A percentile compares a stretch with the other conserved stretches of the same genome.
These are phyloP conservation scores for Thamnidium elegans DNA, from an alignment of 192 early-diverging fungal species.

Conservation along the genomic window DNA sequence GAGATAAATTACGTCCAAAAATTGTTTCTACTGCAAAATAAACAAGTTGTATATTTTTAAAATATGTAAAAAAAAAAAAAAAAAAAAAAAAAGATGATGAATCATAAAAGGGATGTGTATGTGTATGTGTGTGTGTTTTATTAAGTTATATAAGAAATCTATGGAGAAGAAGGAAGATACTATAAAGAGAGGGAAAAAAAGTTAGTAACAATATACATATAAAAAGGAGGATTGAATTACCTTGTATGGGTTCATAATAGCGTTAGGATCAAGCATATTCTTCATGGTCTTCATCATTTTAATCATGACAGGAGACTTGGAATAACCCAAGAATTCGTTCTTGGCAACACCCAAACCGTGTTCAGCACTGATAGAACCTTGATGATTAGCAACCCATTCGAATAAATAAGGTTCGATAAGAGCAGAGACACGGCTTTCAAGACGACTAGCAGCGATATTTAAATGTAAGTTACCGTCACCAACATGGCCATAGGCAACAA, in stretches of 20 bases:
- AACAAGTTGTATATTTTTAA: too few relatives aligned
- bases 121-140: too few relatives aligned
- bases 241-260: conserved; percentile 91
- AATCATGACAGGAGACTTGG: conserved; percentile 82
- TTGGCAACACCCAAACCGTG: conserved; percentile 73
- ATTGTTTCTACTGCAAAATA: too few relatives aligned
- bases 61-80: too few relatives aligned
- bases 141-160: too few relatives aligned
- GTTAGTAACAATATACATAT: neutral
- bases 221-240: neutral
- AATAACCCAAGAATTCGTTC: conserved; percentile 72
- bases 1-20: too few relatives aligned
- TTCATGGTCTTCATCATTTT: conserved; percentile 86
- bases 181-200: too few relatives aligned
- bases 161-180: too few relatives aligned
- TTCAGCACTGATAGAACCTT: conserved; percentile 42
- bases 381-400: conserved; percentile 69
- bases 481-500: conserved; percentile 95
- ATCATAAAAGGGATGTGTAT: too few relatives aligned
- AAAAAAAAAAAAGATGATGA: too few relatives aligned
- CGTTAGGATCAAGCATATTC: conserved; percentile 86
- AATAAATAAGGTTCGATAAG: conserved; percentile 92
- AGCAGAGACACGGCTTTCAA: conserved; percentile 55
- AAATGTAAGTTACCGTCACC: conserved; percentile 98
- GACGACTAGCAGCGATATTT: conserved; percentile 76